Evolutionary conservation across 2,329 filamentous ascomycete species (phyloP).

Genomic region (Scytalidium lignicola): DNA sequence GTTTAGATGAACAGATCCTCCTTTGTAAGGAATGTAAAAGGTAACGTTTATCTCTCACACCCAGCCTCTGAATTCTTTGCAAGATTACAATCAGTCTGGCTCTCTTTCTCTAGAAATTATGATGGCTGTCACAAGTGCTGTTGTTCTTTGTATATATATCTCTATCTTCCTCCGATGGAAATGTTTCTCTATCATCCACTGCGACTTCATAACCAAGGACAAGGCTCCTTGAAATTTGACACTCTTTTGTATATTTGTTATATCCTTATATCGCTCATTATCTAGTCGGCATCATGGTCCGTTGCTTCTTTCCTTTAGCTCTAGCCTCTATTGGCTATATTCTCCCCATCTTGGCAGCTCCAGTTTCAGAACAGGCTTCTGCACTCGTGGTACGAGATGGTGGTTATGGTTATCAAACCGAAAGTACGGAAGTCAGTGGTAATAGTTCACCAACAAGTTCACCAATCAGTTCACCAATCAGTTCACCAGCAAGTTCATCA

Average conservation of each 20-base stretch:
- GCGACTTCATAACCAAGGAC: not conserved
- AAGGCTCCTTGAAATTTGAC: not conserved
- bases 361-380: not conserved
- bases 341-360: not conserved
- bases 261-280: not conserved
- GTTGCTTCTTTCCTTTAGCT: not conserved
- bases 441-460: no score
- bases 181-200: not conserved
- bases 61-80: not conserved
- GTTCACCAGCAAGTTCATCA: no score
- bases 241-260: not conserved
- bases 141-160: not conserved
- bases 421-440: no score
- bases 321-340: not conserved
- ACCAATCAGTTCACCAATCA: no score
- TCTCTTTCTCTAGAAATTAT: not conserved
- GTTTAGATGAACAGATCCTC: not conserved
- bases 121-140: not conserved
- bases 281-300: not conserved
- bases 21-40: not conserved
- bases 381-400: not conserved
- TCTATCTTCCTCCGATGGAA: not conserved
- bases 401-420: no score
- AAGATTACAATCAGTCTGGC: not conserved
- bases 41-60: not conserved